A percentile compares a stretch with the other conserved stretches of the same genome.
Conservation (phyloP, 2,329 filamentous ascomycete species). For the Phialophora verrucosa region DNA sequence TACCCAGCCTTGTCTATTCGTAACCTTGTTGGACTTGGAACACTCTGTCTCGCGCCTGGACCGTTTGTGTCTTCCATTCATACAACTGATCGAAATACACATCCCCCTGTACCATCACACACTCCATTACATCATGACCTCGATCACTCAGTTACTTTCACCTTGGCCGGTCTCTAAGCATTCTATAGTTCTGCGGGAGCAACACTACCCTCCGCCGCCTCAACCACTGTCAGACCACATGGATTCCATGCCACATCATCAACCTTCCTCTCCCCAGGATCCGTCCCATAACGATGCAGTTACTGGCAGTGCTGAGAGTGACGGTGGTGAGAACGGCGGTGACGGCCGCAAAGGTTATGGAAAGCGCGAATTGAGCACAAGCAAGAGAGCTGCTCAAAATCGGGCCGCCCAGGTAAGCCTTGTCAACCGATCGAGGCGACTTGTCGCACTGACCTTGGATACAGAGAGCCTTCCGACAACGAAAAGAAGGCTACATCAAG, state of each 20-base stretch:
- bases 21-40: constrained; percentile 21
- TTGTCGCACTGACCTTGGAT: background rate
- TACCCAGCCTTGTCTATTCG: constrained; percentile 30
- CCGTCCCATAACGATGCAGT: constrained; percentile 25
- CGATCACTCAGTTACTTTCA: constrained; percentile 40
- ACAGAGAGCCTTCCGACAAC: constrained; percentile 93
- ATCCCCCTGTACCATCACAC: constrained; percentile 17
- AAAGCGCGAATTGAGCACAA: constrained; percentile 90
- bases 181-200: constrained; percentile 40
- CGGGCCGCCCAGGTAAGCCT: constrained; percentile 83
- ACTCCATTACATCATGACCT: constrained; percentile 37
- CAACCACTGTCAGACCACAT: constrained; percentile 31
- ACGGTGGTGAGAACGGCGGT: constrained; percentile 51
- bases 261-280: constrained; percentile 34
- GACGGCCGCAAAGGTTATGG: constrained; percentile 71
- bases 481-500: constrained; percentile 98
- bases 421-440: background rate
- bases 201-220: constrained; percentile 36
- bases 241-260: constrained; percentile 33
- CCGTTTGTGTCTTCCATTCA: constrained; percentile 15
- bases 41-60: constrained; percentile 16
- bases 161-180: constrained; percentile 40
- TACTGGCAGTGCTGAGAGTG: constrained; percentile 48
- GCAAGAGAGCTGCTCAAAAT: constrained; percentile 95
- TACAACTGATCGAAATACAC: background rate